Evolutionary conservation across 768 basidiomycete species (phyloP).

Genomic region (Suillus decipiens): DNA sequence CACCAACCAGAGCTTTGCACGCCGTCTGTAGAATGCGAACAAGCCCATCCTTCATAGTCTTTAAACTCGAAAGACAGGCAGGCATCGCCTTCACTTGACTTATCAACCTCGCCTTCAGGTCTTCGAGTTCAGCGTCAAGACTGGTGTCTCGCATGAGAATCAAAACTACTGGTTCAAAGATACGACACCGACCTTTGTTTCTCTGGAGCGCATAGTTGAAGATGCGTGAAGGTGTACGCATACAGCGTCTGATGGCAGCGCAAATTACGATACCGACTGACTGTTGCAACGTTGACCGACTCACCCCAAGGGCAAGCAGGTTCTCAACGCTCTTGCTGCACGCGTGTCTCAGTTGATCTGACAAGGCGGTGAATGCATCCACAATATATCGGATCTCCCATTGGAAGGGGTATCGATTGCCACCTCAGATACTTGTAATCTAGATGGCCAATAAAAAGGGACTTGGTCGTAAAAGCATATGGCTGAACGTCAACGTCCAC

Average conservation of each 20-base stretch:
- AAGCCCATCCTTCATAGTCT: slow-evolving; percentile 15
- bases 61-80: slow-evolving; percentile 20
- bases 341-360: slow-evolving; percentile 6
- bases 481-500: slow-evolving; percentile 99
- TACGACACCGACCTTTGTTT: slow-evolving; percentile 14
- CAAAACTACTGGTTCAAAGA: slow-evolving; percentile 16
- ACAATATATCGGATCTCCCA: slow-evolving; percentile 21
- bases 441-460: slow-evolving; percentile 96
- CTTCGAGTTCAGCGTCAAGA: slow-evolving; percentile 2
- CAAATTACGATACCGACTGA: slow-evolving; percentile 12
- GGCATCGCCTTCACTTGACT: slow-evolving; percentile 5
- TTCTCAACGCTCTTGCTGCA: slow-evolving; percentile 20
- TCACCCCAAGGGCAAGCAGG: slow-evolving; percentile 27
- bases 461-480: slow-evolving; percentile 99
- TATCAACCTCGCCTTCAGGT: slow-evolving; percentile 6
- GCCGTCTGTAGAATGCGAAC: slow-evolving; percentile 22
- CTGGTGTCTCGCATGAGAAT: slow-evolving; percentile 9
- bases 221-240: slow-evolving; percentile 31
- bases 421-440: too few species aligned
- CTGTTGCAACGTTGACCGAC: slow-evolving; percentile 4
- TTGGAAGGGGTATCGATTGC: too few species aligned
- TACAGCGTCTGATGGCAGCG: slow-evolving; percentile 23
- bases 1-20: background rate
- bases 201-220: slow-evolving; percentile 19
- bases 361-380: slow-evolving; percentile 18